phyloP scores from a whole-genome alignment of 768 basidiomycete genomes.

The Chiua virens region DNA sequence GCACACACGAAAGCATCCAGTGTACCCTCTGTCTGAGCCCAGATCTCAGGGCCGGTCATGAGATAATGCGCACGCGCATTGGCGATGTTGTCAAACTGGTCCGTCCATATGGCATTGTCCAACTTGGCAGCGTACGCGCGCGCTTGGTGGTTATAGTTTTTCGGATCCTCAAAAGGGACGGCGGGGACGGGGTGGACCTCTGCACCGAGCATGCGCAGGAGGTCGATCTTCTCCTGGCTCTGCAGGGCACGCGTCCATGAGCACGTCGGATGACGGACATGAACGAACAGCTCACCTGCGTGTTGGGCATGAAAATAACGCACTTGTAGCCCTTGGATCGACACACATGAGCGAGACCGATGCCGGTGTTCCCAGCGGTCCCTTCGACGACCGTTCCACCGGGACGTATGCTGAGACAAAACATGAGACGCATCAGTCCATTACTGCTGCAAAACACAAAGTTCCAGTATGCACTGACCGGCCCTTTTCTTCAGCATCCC shows the following conservation, averaged over 20 bases:
- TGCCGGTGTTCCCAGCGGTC: slow-evolving; percentile 97
- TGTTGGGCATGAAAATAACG: slow-evolving; percentile 99
- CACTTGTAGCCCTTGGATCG: slow-evolving; percentile 92
- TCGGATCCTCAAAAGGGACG: slow-evolving; percentile 91
- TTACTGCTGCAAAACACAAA: neutral
- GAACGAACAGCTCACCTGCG: slow-evolving; percentile 55
- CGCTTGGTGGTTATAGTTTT: slow-evolving; percentile 98
- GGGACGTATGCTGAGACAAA: slow-evolving; percentile 60
- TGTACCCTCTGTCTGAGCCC: slow-evolving; percentile 79
- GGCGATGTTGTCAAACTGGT: slow-evolving; percentile 97
- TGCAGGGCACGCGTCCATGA: slow-evolving; percentile 30
- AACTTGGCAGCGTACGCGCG: slow-evolving; percentile 75
- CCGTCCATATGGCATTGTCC: slow-evolving; percentile 89
- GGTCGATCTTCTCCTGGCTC: slow-evolving; percentile 98
- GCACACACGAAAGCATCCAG: slow-evolving; percentile 92
- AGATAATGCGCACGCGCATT: slow-evolving; percentile 87
- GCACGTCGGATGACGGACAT: neutral
- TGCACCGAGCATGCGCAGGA: slow-evolving; percentile 95
- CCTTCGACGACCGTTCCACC: slow-evolving; percentile 99
- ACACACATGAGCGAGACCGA: slow-evolving; percentile 94
- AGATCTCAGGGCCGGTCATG: slow-evolving; percentile 96
- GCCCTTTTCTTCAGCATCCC: slow-evolving; percentile 84
- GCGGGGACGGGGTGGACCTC: slow-evolving; percentile 96
- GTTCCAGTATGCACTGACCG: slow-evolving; percentile 45
- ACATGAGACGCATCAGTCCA: neutral